These are phyloP conservation scores for Polytrichum formosum DNA, from an alignment of 225 moss, liverwort and hornwort species.

Conservation along the genomic window DNA sequence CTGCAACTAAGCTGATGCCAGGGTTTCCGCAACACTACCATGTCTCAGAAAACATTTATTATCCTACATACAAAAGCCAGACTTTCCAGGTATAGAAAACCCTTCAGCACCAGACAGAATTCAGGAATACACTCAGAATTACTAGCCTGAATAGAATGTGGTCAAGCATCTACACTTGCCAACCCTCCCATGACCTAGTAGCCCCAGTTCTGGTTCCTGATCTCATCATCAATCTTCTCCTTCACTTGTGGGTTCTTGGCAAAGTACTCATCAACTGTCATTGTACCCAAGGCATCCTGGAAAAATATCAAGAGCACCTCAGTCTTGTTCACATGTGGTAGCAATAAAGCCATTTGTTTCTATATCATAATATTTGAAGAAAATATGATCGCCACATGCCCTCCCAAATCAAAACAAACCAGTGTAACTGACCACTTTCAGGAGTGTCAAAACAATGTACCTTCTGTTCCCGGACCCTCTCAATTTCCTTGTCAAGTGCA, in stretches of 20 bases:
- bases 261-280: constrained; percentile 90
- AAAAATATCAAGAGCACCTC: constrained; percentile 8
- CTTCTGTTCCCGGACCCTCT: constrained; percentile 67
- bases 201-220: constrained; percentile 83
- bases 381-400: too few species aligned
- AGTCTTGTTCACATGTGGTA: not conserved
- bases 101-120: not conserved
- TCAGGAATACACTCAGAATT: not conserved
- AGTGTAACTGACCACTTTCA: too few species aligned
- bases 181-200: constrained; percentile 20
- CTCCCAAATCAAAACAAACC: too few species aligned
- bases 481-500: constrained; percentile 56
- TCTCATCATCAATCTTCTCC: constrained; percentile 92
- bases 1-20: not conserved
- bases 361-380: too few species aligned
- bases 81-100: not conserved
- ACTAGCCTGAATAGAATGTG: not conserved
- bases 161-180: not conserved
- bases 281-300: constrained; percentile 69
- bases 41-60: not conserved
- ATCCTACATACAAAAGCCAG: constrained; percentile 1
- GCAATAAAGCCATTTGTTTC: too few species aligned
- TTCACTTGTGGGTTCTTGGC: constrained; percentile 70
- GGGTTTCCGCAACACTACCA: not conserved
- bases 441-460: constrained; percentile 21